phyloP scores from a whole-genome alignment of 106 monocot genomes.

The Dendrobium huoshanense region DNA sequence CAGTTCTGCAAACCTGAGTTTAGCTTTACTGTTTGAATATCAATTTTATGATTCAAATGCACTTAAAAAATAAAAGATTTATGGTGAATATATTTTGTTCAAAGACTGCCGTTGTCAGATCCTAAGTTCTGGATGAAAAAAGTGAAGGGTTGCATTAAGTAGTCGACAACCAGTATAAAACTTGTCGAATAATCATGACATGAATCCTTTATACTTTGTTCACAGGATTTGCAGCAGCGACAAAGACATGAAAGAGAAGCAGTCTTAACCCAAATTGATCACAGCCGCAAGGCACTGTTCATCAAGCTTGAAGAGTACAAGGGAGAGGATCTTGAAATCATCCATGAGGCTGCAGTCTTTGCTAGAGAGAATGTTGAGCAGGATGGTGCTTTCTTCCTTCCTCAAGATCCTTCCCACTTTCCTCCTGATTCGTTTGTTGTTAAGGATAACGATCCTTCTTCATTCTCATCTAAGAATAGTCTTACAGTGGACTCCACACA shows the following conservation, averaged over 20 bases:
- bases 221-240: constrained; percentile 62
- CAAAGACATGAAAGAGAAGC: constrained; percentile 80
- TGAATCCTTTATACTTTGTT: too few species aligned
- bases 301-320: constrained; percentile 67
- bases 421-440: constrained; percentile 38
- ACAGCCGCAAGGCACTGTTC: constrained; percentile 49
- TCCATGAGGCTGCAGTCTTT: constrained; percentile 64
- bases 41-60: neutral
- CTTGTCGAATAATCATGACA: too few species aligned
- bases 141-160: too few species aligned
- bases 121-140: too few species aligned
- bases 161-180: too few species aligned
- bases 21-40: neutral
- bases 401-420: constrained; percentile 48
- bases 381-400: constrained; percentile 55
- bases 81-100: neutral
- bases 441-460: constrained; percentile 26
- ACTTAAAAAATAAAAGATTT: neutral
- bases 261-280: constrained; percentile 54
- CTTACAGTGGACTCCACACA: neutral
- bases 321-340: constrained; percentile 55
- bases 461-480: constrained; percentile 13
- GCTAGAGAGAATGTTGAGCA: constrained; percentile 46
- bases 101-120: too few species aligned
- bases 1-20: neutral